Evolutionary conservation across 176 grass and related monocot species (phyloP).

Genomic region (maize (Zea mays)): Zm-B73-REFERENCE-NAM-5.0 NC_050101.1:21026501-21027000

Average conservation of each 20-base stretch:
- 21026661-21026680: conserved; percentile 20
- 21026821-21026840: conserved; percentile 72
- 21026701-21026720: conserved; percentile 22
- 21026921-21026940: conserved; percentile 49
- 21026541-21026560: conserved; percentile 67
- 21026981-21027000: conserved; percentile 43
- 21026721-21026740: conserved; percentile 6
- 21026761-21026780: conserved; percentile 70
- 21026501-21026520: conserved; percentile 86
- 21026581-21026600: conserved; percentile 77
- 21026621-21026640: conserved; percentile 57
- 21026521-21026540: conserved; percentile 83
- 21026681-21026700: conserved; percentile 24
- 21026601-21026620: conserved; percentile 60
- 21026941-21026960: conserved; percentile 61
- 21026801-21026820: conserved; percentile 46
- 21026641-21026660: conserved; percentile 28
- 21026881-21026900: conserved; percentile 54
- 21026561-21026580: conserved; percentile 78
- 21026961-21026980: conserved; percentile 66
- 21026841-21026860: conserved; percentile 79
- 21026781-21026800: conserved; percentile 81
- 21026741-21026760: conserved; percentile 47
- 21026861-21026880: conserved; percentile 90
- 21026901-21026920: conserved; percentile 46